Conservation (phyloP, 176 grass and related monocot genomes). For the Aegilops umbellulata region DNA sequence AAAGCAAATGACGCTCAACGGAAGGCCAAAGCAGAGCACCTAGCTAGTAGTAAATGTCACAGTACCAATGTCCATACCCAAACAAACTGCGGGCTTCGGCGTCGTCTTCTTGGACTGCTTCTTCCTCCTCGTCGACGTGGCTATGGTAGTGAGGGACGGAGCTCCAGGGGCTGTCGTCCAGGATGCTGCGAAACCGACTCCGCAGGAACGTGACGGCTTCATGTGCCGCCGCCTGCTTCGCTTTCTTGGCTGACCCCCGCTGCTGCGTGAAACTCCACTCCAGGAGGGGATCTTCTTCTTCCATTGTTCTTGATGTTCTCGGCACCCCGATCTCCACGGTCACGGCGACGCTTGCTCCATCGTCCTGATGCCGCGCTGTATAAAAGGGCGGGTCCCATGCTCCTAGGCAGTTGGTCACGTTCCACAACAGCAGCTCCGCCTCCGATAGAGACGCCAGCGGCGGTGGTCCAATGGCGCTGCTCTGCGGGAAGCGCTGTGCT, state of each 20-base stretch:
- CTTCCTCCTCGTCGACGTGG: background rate
- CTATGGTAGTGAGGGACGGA: background rate
- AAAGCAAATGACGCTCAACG: too few species aligned
- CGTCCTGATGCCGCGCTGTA: too few species aligned
- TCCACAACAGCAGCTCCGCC: background rate
- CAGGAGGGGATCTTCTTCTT: background rate
- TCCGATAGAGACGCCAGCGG: background rate
- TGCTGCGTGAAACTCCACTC: background rate
- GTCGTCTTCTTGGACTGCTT: background rate
- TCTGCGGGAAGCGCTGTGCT: background rate
- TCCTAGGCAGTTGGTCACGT: background rate
- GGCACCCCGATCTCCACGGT: background rate
- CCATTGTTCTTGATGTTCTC: background rate
- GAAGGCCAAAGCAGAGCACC: too few species aligned
- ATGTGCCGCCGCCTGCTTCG: background rate
- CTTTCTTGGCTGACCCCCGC: background rate
- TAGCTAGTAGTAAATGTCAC: too few species aligned
- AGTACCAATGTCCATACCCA: background rate
- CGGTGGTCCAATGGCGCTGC: background rate
- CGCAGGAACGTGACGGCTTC: background rate
- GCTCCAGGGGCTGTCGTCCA: background rate
- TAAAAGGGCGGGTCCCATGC: background rate
- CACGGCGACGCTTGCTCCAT: background rate
- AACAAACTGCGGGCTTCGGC: background rate
- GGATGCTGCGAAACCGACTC: background rate